phyloP scores from a whole-genome alignment of 371 early-diverging fungal species.

The Batrachochytrium dendrobatidis region DNA sequence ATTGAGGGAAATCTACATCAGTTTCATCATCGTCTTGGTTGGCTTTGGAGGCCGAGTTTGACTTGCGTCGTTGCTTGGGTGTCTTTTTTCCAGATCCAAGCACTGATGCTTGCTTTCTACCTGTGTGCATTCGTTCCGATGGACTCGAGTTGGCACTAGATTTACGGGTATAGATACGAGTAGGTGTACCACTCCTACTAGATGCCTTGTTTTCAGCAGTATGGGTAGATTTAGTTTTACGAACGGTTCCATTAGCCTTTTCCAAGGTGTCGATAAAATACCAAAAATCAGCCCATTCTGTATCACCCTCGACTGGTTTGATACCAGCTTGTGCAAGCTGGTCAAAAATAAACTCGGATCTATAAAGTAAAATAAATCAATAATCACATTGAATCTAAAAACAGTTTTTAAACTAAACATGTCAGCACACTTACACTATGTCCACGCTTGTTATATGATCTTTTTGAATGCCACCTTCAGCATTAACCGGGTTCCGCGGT shows the following conservation, averaged over 20 bases:
- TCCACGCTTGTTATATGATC: neutral
- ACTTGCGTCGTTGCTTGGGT: too few species aligned
- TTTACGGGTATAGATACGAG: too few species aligned
- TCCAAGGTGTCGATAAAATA: constrained; percentile 23
- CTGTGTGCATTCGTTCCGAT: too few species aligned
- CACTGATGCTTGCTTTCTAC: too few species aligned
- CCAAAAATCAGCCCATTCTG: constrained; percentile 26
- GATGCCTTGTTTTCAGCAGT: neutral
- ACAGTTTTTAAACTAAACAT: neutral
- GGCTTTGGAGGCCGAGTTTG: too few species aligned
- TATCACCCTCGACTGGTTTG: constrained; percentile 22
- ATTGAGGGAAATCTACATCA: too few species aligned
- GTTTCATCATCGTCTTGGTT: too few species aligned
- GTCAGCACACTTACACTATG: neutral
- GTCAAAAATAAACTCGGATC: constrained; percentile 16
- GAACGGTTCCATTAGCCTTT: constrained; percentile 20
- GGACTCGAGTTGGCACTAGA: too few species aligned
- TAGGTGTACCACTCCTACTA: too few species aligned
- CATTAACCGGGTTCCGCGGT: neutral
- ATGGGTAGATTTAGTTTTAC: neutral
- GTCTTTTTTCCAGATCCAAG: too few species aligned
- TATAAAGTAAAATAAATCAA: too few species aligned
- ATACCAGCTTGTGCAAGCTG: constrained; percentile 10
- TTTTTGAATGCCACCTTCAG: constrained; percentile 6
- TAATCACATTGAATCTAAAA: neutral